phyloP scores from a whole-genome alignment of 1,284 basidiomycete genomes.

The Cryptococcus sp. region DNA sequence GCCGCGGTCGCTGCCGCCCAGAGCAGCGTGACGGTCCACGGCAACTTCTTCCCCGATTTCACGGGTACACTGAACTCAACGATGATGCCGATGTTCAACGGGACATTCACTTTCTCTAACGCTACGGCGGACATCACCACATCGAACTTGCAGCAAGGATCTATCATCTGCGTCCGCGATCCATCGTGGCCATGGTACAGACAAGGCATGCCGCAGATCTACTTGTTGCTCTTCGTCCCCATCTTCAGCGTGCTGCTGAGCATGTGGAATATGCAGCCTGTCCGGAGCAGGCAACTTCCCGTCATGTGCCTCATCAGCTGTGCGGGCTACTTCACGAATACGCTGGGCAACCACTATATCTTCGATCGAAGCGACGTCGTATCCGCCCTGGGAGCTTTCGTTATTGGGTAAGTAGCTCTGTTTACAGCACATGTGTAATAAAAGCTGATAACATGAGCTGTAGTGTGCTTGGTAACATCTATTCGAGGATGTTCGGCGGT shows the following conservation, averaged over 20 bases:
- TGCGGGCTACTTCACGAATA: conserved; percentile 72
- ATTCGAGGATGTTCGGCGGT: conserved; percentile 81
- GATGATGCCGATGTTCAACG: conserved; percentile 53
- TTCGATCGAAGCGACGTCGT: conserved; percentile 78
- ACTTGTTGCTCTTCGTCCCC: conserved; percentile 75
- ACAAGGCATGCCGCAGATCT: conserved; percentile 74
- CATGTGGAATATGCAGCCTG: conserved; percentile 73
- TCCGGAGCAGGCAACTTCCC: conserved; percentile 67
- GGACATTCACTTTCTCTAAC: conserved; percentile 75
- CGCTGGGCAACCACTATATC: conserved; percentile 77
- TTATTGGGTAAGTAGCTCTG: conserved; percentile 60
- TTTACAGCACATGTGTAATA: background rate
- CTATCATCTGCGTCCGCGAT: conserved; percentile 67
- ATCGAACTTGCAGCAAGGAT: conserved; percentile 38
- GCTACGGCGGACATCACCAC: conserved; percentile 41
- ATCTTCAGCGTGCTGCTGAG: conserved; percentile 74
- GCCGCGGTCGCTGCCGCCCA: conserved; percentile 59
- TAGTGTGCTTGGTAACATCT: conserved; percentile 73
- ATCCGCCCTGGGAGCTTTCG: conserved; percentile 82
- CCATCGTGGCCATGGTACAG: conserved; percentile 70
- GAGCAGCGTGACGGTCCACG: conserved; percentile 61
- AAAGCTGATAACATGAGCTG: background rate
- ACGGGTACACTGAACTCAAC: conserved; percentile 2
- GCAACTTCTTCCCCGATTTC: conserved; percentile 62
- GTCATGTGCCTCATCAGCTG: conserved; percentile 87